Percentiles rank a stretch among this genome's conserved stretches.
Evolutionary conservation across 2,329 filamentous ascomycete genomes (phyloP).

Genomic region (Aspergillus fischeri): DNA sequence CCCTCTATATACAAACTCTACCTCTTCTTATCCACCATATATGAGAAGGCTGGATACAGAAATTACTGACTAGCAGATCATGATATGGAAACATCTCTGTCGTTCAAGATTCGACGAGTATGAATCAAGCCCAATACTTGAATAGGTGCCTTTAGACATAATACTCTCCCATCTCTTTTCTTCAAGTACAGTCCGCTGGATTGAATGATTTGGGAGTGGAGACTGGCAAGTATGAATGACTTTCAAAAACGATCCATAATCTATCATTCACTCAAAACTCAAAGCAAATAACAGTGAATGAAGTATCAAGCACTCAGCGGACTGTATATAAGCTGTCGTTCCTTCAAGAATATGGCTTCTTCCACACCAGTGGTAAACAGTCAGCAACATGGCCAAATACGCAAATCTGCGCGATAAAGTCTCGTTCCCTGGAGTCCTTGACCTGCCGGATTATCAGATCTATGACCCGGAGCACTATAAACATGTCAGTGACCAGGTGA

Average conservation of each 20-base stretch:
- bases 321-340: background rate
- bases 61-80: background rate
- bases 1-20: background rate
- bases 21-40: too few relatives aligned
- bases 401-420: background rate
- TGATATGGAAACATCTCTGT: background rate
- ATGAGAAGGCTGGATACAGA: background rate
- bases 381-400: background rate
- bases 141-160: background rate
- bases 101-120: background rate
- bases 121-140: too few relatives aligned
- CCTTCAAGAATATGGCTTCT: background rate
- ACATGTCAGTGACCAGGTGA: background rate
- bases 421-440: background rate
- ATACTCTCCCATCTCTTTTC: background rate
- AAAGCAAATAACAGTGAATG: background rate
- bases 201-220: background rate
- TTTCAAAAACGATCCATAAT: background rate
- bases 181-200: background rate
- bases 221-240: background rate
- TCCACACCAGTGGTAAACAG: background rate
- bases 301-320: background rate
- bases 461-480: background rate
- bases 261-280: background rate
- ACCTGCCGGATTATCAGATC: background rate